A percentile compares a stretch with the other conserved stretches of the same genome.
These are phyloP conservation scores for Botryotinia globosa DNA, from an alignment of 2,329 filamentous ascomycete genomes.

Conservation along the genomic window DNA sequence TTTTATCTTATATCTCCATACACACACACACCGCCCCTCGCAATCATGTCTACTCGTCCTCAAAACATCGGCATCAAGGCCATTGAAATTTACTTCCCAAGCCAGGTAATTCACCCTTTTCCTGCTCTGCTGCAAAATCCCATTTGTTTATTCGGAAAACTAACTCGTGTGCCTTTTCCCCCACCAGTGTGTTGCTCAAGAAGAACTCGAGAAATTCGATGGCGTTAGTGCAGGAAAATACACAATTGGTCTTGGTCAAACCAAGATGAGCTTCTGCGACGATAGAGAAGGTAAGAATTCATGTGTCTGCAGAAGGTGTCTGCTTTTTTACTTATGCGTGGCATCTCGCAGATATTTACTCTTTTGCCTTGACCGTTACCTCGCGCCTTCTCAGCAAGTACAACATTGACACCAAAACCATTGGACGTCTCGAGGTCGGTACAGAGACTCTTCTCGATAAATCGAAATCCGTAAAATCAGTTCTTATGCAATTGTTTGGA, in stretches of 20 bases:
- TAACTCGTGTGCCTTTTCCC: slow-evolving; percentile 10
- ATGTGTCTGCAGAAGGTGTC: background rate
- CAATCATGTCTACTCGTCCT: slow-evolving; percentile 67
- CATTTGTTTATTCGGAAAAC: background rate
- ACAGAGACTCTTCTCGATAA: slow-evolving; percentile 86
- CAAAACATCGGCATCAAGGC: slow-evolving; percentile 91
- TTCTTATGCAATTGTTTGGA: slow-evolving; percentile 82
- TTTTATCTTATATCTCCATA: background rate
- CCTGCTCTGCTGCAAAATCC: background rate
- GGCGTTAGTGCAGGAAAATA: slow-evolving; percentile 80
- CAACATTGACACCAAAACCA: slow-evolving; percentile 72
- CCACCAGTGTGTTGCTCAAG: slow-evolving; percentile 75
- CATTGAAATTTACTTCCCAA: slow-evolving; percentile 87
- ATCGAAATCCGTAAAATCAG: slow-evolving; percentile 87
- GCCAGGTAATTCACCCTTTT: slow-evolving; percentile 61
- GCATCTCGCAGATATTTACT: slow-evolving; percentile 71
- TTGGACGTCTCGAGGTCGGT: slow-evolving; percentile 80
- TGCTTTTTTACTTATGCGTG: slow-evolving; percentile 17
- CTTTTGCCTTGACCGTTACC: slow-evolving; percentile 73
- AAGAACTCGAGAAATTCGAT: slow-evolving; percentile 82
- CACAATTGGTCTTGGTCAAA: slow-evolving; percentile 87
- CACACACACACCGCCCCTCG: slow-evolving; percentile 28
- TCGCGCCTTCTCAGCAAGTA: slow-evolving; percentile 80
- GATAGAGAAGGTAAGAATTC: slow-evolving; percentile 69
- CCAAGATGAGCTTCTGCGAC: slow-evolving; percentile 90